Conservation (phyloP, 192 early-diverging fungal genomes). For the Rhizophagus sp. region DNA sequence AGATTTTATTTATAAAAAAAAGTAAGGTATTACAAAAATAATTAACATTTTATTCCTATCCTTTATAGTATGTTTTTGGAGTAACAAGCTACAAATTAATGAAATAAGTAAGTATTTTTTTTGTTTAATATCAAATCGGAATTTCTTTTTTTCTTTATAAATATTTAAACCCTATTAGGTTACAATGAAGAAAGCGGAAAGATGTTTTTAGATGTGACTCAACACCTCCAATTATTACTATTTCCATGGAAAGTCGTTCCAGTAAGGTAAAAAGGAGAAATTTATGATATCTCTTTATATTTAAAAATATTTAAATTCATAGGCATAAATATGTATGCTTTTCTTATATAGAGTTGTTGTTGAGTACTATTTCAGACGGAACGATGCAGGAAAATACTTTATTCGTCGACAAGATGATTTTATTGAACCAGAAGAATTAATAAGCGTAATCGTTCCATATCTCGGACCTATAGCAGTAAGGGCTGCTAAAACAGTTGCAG, state of each 20-base stretch:
- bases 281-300: no score
- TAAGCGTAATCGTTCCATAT: background rate
- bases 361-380: background rate
- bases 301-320: background rate
- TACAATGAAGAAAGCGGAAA: background rate
- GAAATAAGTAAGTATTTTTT: background rate
- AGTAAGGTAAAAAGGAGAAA: background rate
- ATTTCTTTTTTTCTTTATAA: background rate
- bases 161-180: background rate
- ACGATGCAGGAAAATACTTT: background rate
- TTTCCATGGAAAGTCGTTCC: background rate
- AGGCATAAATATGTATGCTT: background rate
- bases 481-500: background rate
- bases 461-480: background rate
- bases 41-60: background rate
- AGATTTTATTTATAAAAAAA: background rate
- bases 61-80: background rate
- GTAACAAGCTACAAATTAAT: background rate
- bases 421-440: background rate
- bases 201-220: background rate
- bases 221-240: background rate
- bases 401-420: background rate
- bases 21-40: background rate
- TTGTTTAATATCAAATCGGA: background rate
- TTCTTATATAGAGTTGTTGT: background rate